Base-by-base conservation (phyloP, 805 yeast genomes). In the Debaryomyces tyrocola region DNA sequence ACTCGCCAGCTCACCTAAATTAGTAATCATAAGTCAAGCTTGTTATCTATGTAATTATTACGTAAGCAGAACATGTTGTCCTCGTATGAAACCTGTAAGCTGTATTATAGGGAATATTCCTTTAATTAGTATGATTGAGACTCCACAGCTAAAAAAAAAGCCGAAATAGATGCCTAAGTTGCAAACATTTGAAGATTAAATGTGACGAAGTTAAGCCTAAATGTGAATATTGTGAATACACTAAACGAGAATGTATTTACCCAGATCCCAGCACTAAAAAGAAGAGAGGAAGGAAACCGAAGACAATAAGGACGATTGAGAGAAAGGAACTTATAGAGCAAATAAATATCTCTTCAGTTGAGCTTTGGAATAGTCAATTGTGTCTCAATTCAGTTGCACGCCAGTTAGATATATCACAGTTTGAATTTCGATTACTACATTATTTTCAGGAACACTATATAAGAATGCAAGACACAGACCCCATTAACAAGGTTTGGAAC, bases 171-270 rank as follows among this genome's bases (percentile, higher is more conserved):
- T 49, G 53, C 27, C 14, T 37, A 18, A 52, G 52, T 34, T 52
- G 58, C 31, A 48, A 51, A 31, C 42, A 44, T 20, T 48, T 54
- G 27, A 54, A 50, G 41, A 52, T 51, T 33, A 49, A 51, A 60
- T 63, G 67, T 47, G 54, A 63, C 41, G 60, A 58, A 29, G 60
- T 48, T 5, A 47, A 45, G 39, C 67, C 68, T 3, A 29, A 47
- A 4, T 63, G 68, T 45, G 68, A 63, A 38, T 63, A 63, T 45
- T 63, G 68, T 33, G 38, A 36, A 4, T 56, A 60, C 41, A 56
- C 64, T n/a, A 45, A 47, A 21, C 40, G 64, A 11, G 44, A 44
- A 6, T 63, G 68, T 43, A 33, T 52, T 2, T 63, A 63, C 36
- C 53, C 53, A 4, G 37, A 38, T 20, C 28, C 29, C 4, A 31